Evolutionary conservation across 768 basidiomycete genomes (phyloP).

Genomic region (Tephrocybe sp.): DNA sequence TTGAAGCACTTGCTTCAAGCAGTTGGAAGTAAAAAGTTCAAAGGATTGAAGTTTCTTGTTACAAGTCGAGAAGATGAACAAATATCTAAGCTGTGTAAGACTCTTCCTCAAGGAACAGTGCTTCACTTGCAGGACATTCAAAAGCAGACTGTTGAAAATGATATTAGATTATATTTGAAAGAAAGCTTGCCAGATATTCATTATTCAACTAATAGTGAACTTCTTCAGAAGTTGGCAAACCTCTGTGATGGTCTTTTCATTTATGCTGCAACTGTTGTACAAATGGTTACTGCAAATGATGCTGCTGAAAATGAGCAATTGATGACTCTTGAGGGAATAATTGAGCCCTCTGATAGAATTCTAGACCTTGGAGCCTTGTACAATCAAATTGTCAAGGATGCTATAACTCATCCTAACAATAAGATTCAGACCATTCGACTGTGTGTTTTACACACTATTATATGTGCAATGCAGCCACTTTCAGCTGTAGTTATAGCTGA

Average conservation of each 20-base stretch:
- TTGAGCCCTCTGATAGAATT: neutral
- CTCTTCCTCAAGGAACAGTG: neutral
- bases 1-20: neutral
- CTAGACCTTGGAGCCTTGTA: neutral
- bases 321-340: neutral
- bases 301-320: neutral
- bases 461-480: slow-evolving; percentile 1
- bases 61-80: neutral
- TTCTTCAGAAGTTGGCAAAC: neutral
- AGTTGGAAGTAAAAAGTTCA: neutral
- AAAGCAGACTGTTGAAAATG: neutral
- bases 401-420: neutral
- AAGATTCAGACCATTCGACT: neutral
- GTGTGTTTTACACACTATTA: neutral
- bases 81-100: neutral
- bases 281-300: neutral
- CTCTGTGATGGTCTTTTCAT: neutral
- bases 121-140: neutral
- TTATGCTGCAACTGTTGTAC: neutral
- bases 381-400: neutral
- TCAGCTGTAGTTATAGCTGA: neutral
- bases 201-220: neutral
- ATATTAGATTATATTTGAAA: neutral
- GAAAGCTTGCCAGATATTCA: neutral
- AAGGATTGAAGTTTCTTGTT: neutral